These are phyloP conservation scores for Pseudogymnoascus destructans DNA, from an alignment of 2,329 filamentous ascomycete species.

Conservation along the genomic window DNA sequence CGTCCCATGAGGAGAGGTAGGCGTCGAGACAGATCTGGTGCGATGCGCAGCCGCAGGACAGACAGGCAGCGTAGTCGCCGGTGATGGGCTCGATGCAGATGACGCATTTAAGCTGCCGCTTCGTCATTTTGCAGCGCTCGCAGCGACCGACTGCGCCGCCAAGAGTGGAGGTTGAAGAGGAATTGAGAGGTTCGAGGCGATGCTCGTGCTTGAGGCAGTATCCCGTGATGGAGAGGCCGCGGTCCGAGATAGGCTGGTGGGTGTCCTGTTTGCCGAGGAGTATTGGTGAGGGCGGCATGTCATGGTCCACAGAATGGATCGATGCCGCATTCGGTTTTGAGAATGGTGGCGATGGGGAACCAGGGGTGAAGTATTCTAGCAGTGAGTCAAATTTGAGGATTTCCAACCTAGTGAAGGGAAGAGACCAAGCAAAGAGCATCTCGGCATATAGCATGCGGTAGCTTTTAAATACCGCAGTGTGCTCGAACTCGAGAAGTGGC, in stretches of 20 bases:
- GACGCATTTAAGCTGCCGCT: slow-evolving; percentile 46
- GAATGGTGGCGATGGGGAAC: slow-evolving; percentile 16
- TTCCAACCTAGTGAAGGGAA: slow-evolving; percentile 49
- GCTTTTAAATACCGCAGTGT: slow-evolving; percentile 38
- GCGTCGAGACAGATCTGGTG: slow-evolving; percentile 46
- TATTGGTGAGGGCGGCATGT: slow-evolving; percentile 34
- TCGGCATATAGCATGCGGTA: slow-evolving; percentile 57
- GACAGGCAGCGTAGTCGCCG: slow-evolving; percentile 46
- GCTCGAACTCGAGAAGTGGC: slow-evolving; percentile 40
- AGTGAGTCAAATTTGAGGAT: slow-evolving; percentile 57
- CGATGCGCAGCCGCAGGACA: slow-evolving; percentile 48
- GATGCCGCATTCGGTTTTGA: slow-evolving; percentile 21
- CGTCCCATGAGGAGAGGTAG: slow-evolving; percentile 30
- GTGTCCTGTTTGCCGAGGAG: slow-evolving; percentile 42
- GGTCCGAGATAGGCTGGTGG: slow-evolving; percentile 26
- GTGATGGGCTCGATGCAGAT: slow-evolving; percentile 49
- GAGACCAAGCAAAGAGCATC: slow-evolving; percentile 53
- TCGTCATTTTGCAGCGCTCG: slow-evolving; percentile 38
- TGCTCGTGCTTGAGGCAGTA: slow-evolving; percentile 50
- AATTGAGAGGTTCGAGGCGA: slow-evolving; percentile 45
- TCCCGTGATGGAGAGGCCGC: slow-evolving; percentile 47
- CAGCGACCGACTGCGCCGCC: slow-evolving; percentile 36
- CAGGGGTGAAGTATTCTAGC: slow-evolving; percentile 31
- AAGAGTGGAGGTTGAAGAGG: slow-evolving; percentile 17
- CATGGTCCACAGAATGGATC: slow-evolving; percentile 17